Percentiles rank a stretch among this genome's conserved stretches.
phyloP scores from a whole-genome alignment of 1,284 basidiomycete species.

The Austropuccinia psidii region DNA sequence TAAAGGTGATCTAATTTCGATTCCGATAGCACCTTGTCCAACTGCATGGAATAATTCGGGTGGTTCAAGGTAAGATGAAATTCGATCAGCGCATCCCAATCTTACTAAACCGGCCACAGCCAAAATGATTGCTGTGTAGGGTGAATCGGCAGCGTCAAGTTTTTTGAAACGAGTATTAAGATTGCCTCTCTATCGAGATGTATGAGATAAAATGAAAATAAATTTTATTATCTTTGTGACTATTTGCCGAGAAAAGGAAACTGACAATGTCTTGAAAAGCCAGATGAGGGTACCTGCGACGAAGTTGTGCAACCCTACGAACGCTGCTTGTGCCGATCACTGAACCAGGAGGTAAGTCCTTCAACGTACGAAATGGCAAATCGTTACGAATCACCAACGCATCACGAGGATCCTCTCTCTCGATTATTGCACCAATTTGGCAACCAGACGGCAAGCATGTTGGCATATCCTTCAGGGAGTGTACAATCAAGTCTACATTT shows the following conservation, averaged over 20 bases:
- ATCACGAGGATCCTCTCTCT: slow-evolving; percentile 84
- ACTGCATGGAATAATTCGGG: slow-evolving; percentile 81
- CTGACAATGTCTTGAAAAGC: slow-evolving; percentile 82
- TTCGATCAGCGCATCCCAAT: slow-evolving; percentile 58
- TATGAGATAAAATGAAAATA: not conserved
- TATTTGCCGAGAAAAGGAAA: slow-evolving; percentile 40
- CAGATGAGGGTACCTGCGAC: slow-evolving; percentile 67
- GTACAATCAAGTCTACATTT: slow-evolving; percentile 83
- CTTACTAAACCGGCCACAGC: slow-evolving; percentile 91
- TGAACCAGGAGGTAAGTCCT: slow-evolving; percentile 77
- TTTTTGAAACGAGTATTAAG: slow-evolving; percentile 72
- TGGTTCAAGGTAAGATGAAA: slow-evolving; percentile 66
- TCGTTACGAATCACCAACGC: slow-evolving; percentile 78
- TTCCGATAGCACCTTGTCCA: slow-evolving; percentile 81
- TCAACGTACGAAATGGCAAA: slow-evolving; percentile 63
- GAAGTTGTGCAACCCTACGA: slow-evolving; percentile 81
- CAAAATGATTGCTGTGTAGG: slow-evolving; percentile 81
- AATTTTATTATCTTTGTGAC: not conserved
- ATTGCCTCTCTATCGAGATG: slow-evolving; percentile 49
- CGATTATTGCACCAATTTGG: slow-evolving; percentile 72
- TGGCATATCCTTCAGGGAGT: slow-evolving; percentile 89
- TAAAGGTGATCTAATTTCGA: slow-evolving; percentile 66
- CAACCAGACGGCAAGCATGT: slow-evolving; percentile 77
- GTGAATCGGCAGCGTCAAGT: slow-evolving; percentile 75
- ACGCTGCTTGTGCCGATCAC: slow-evolving; percentile 93